Percentiles rank a stretch among this genome's conserved stretches.
phyloP scores from a whole-genome alignment of 1,284 basidiomycete species.

The Sporisorium exsertum region DNA sequence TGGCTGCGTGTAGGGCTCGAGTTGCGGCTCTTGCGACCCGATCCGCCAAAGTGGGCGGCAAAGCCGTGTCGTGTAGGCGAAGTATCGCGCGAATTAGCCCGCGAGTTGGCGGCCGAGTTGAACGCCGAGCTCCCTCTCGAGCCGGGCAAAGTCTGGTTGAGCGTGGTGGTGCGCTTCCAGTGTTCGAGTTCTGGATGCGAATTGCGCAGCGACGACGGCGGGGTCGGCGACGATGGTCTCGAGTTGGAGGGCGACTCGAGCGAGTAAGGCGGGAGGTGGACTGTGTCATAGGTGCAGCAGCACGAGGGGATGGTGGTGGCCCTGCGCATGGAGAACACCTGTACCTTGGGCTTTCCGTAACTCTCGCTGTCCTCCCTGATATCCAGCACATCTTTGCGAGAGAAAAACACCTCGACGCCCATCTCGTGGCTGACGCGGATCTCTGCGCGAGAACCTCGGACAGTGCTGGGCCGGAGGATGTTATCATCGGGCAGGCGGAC shows the following conservation, averaged over 20 bases:
- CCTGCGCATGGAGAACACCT: conserved; percentile 67
- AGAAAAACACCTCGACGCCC: conserved; percentile 66
- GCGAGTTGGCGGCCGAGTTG: conserved; percentile 43
- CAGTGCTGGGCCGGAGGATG: conserved; percentile 61
- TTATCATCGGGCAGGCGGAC: conserved; percentile 66
- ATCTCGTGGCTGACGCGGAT: conserved; percentile 66
- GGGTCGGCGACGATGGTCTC: conserved; percentile 56
- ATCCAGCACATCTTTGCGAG: conserved; percentile 61
- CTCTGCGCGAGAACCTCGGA: conserved; percentile 63
- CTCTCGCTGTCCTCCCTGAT: conserved; percentile 56
- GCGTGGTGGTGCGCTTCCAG: conserved; percentile 60
- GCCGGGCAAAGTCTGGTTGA: conserved; percentile 50
- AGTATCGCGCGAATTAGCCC: conserved; percentile 48
- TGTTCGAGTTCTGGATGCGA: conserved; percentile 56
- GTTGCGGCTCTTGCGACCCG: conserved; percentile 51
- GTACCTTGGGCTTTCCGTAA: conserved; percentile 64
- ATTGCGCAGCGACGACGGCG: conserved; percentile 34
- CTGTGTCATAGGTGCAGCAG: conserved; percentile 63
- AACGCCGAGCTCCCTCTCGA: conserved; percentile 50
- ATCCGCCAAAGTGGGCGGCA: conserved; percentile 36
- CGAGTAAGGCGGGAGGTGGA: conserved; percentile 67
- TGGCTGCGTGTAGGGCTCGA: conserved; percentile 44
- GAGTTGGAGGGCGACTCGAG: conserved; percentile 59
- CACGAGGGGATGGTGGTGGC: conserved; percentile 62
- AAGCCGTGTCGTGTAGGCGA: conserved; percentile 59